Evolutionary conservation across 495 filamentous ascomycete species (phyloP), one percentile per base, ranked within the genome.

Genomic region (Hypoxylon fuscum): DNA sequence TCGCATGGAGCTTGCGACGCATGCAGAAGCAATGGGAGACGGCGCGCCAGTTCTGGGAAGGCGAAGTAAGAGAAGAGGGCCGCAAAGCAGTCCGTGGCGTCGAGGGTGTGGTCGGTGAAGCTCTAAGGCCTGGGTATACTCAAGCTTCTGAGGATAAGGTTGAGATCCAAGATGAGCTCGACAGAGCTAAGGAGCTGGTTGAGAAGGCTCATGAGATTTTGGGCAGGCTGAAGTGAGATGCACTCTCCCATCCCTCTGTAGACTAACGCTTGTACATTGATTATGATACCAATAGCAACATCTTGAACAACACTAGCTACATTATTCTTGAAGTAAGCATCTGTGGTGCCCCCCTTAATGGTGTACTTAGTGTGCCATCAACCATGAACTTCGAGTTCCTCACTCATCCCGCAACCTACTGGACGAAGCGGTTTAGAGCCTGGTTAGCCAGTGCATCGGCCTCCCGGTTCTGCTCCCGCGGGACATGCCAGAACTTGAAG

Each of bases 1-100:
- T 91, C 5, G 86, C 90, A 3, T 90, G 87, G 78, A 87, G 88
- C 51, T 68, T 93, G 60, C 76, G 87, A 18, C 79, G 88, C 17
- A 80, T 97, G 77, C 94, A 97, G 73, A 85, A 73, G 62, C 77
- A 83, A 64, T 98, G 94, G 94, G 89, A 92, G 57, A 72, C 66
- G 6, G 89, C 88, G 9, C 82, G 88, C 32, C 73, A 64, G 5
- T 85, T 80, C 62, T 98, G 92, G 88, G 85, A 92, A 69, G 85
- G 79, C 3, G 86, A 89, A 66, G 84, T 96, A 8, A 83, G 87
- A 59, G 93, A 97, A 68, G 87, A 90, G 58, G 95, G 93, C 6
- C 82, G 92, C 51, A 84, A 83, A 46, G 87, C 89, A 3, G 74
- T 97, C 44, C 82, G 83, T 51, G 81, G 83, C 22, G 86, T 86